phyloP scores from a whole-genome alignment of 2,329 filamentous ascomycete genomes.

The Rhytidhysteron rufulum region DNA sequence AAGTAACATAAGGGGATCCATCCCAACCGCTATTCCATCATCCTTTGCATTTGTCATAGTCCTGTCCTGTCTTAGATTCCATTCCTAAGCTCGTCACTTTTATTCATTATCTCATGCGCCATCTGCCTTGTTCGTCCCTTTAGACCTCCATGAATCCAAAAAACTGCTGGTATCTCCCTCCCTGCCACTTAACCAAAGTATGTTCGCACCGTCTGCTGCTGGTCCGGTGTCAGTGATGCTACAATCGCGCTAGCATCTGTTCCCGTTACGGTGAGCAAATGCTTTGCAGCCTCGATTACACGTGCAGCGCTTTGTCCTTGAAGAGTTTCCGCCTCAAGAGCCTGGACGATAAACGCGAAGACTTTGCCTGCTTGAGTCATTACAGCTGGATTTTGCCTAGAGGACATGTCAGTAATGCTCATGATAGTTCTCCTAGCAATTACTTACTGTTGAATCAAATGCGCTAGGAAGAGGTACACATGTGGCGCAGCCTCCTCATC shows the following conservation, averaged over 20 bases:
- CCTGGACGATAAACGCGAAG: slow-evolving; percentile 81
- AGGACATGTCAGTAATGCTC: slow-evolving; percentile 21
- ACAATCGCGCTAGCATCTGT: slow-evolving; percentile 74
- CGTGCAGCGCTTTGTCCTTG: slow-evolving; percentile 77
- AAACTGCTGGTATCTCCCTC: no score
- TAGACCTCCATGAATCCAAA: no score
- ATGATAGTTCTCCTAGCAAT: slow-evolving; percentile 10
- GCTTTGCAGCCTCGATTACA: slow-evolving; percentile 74
- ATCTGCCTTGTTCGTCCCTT: no score
- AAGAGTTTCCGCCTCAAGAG: slow-evolving; percentile 84
- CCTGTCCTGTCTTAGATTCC: no score
- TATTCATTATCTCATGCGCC: no score
- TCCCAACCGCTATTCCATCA: no score
- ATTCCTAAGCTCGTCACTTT: no score
- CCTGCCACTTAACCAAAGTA: slow-evolving; percentile 63
- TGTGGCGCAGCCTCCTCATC: slow-evolving; percentile 97
- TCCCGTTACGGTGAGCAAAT: slow-evolving; percentile 68
- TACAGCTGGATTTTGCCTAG: slow-evolving; percentile 80
- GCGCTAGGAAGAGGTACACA: slow-evolving; percentile 85
- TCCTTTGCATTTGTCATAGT: no score
- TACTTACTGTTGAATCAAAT: slow-evolving; percentile 91
- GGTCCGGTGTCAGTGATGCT: slow-evolving; percentile 70
- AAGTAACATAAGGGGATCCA: no score
- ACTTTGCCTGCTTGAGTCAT: slow-evolving; percentile 72
- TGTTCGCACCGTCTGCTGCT: slow-evolving; percentile 71